Evolutionary conservation across 1,139 yeast genomes (phyloP).

Genomic region (Taphrina populina): DNA sequence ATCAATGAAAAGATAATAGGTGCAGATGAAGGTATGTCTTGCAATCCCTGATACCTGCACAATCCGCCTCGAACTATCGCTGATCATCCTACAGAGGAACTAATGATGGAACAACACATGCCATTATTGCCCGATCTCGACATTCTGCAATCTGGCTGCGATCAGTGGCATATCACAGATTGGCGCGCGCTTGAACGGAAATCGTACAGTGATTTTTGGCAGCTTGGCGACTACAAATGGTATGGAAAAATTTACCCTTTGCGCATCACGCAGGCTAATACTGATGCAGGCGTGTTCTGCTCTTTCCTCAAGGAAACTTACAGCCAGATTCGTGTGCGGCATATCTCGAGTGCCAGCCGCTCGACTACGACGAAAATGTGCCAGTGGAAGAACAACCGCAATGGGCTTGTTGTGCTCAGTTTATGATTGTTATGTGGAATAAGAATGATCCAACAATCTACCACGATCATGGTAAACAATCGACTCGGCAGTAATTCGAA

Average conservation of each 20-base stretch:
- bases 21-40: constrained; percentile 27
- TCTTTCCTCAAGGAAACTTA: constrained; percentile 74
- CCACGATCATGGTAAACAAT: constrained; percentile 44
- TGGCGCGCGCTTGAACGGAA: constrained; percentile 54
- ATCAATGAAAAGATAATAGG: constrained; percentile 14
- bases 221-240: constrained; percentile 60
- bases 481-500: too few relatives aligned
- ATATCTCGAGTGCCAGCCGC: constrained; percentile 41
- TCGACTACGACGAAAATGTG: constrained; percentile 45
- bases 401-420: constrained; percentile 88
- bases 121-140: constrained; percentile 42
- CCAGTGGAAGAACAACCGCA: constrained; percentile 47
- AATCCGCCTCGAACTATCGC: too few relatives aligned
- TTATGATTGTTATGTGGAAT: constrained; percentile 81
- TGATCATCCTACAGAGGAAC: constrained; percentile 39
- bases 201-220: constrained; percentile 55
- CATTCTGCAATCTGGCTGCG: constrained; percentile 33
- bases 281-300: constrained; percentile 60
- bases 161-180: constrained; percentile 65
- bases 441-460: constrained; percentile 66
- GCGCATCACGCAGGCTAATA: too few relatives aligned
- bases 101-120: constrained; percentile 42
- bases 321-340: constrained; percentile 45
- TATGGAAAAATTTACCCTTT: too few relatives aligned
- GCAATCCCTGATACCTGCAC: too few relatives aligned